Base-by-base conservation (phyloP, 495 filamentous ascomycete species). In the Penicillium antarcticum region DNA sequence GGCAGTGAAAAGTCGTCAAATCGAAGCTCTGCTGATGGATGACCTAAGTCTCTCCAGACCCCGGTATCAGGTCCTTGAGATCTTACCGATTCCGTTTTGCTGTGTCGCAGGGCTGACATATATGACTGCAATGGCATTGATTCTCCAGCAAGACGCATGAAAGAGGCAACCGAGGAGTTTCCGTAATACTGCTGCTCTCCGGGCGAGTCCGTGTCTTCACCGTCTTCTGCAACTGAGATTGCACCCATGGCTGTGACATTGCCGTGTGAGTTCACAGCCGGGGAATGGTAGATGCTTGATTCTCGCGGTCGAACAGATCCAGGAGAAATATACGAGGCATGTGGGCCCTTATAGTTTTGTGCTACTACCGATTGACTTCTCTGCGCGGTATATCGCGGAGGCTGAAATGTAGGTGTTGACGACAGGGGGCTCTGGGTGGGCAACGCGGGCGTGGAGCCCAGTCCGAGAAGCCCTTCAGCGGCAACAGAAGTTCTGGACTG, bases 91-190 rank as follows among this genome's bases (percentile, higher is more conserved):
- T 51, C 49, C 5, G 34, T 44, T 23, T 54, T 56, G 8, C 36
- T 42, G 0, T 33, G 37, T 9, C 46, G 55, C 18, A 65, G 16
- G 1, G 58, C 53, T 24, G 57, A 45, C 32, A 62, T 33, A 12
- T 65, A 56, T 1, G 58, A 54, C 9, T 40, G 49, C 26, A 59
- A 45, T 1, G 59, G 57, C 45, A 67, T 57, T 0, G 63, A 61
- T 7, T 65, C 55, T 21, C 56, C 55, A 10, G 68, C 60, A 16
- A 71, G 63, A 34, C 72, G 67, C 68, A 76, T 73, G 33, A 76
- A 72, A 0, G 64, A 71, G 0, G 72, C 72, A 5, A 66, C 67
- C 2, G 73, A 75, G 1, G 72, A 74, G 53, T 67, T 72, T 0
- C 72, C 73, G 32, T 72, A 73, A 41, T 69, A 75, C 45, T 70